Evolutionary conservation across 495 filamentous ascomycete genomes (phyloP), one percentile per base, ranked within the genome.

Genomic region (Penicillium dipodomyicola): DNA sequence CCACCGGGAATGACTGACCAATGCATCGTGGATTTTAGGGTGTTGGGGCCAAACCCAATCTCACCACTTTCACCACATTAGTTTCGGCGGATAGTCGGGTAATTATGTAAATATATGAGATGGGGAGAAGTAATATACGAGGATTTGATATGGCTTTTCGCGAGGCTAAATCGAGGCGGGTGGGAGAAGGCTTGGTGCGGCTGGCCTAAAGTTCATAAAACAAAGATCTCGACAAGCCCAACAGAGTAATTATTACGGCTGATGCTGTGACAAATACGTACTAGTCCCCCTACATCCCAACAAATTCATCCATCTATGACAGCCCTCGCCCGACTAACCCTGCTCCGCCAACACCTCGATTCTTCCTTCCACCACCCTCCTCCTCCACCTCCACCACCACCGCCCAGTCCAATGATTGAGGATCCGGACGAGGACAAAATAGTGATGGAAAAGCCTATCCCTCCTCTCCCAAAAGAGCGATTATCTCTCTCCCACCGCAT

Each of bases 401-500:
- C 19, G 44, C n/a, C 44, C 15, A 47, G 44, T 15, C 11, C 25
- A 29, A 47, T 47, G 44, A 27, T 30, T 5, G 27, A 29, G 15
- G 12, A 47, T 22, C 5, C 14, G 25, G 42, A 45, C 14, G n/a
- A 45, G 12, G 14, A 45, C 22, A 11, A 45, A 25, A 45, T 15
- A 45, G 12, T 22, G 42, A 23, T 29, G 22, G 23, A 30, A 29
- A 30, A 30, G 4, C 15, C 25, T 30, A 33, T 20, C 19, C 55
- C 50, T 37, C 51, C 56, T 10, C 62, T 67, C 17, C 59, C 56
- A 20, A 67, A 67, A 60, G 35, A 56, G 29, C 58, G 49, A 17
- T 41, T 65, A 22, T 22, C 58, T 19, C 37, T 67, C 37, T 15
- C 43, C 11, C 64, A 65, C 57, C 62, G 64, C 17, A 12, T 67